Percentiles rank a stretch among this genome's conserved stretches.
Conservation (phyloP, 305 asterid genomes). For the Lippia alba region DNA sequence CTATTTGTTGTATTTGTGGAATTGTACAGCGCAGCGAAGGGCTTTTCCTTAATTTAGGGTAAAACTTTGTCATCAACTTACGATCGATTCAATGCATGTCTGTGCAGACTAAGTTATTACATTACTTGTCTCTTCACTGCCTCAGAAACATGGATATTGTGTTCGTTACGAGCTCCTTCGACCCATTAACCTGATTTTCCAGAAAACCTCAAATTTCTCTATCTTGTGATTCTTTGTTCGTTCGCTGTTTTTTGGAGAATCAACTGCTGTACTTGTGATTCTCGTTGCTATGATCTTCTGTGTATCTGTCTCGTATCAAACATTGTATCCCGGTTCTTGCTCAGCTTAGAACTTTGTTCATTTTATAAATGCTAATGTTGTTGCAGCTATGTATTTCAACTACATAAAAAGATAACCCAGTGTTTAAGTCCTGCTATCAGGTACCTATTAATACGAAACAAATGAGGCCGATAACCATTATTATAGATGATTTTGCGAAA, state of each 20-base stretch:
- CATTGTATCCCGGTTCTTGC: too few relatives aligned
- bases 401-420: too few relatives aligned
- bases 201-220: background rate
- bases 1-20: constrained; percentile 54
- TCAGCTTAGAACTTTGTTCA: too few relatives aligned
- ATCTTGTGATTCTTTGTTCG: background rate
- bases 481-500: too few relatives aligned
- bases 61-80: constrained; percentile 18
- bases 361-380: too few relatives aligned
- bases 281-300: too few relatives aligned
- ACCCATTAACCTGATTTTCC: constrained; percentile 14
- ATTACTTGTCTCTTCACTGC: constrained; percentile 19
- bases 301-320: too few relatives aligned
- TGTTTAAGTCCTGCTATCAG: too few relatives aligned
- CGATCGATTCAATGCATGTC: constrained; percentile 33
- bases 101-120: background rate
- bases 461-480: too few relatives aligned
- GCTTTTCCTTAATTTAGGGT: constrained; percentile 39
- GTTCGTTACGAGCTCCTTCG: constrained; percentile 5
- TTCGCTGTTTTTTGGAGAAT: constrained; percentile 3
- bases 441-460: too few relatives aligned
- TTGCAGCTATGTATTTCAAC: too few relatives aligned
- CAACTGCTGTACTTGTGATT: too few relatives aligned
- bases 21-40: constrained; percentile 69
- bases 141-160: constrained; percentile 12